Conservation (phyloP, 345 rosid genomes). For the Angophora floribunda region DNA sequence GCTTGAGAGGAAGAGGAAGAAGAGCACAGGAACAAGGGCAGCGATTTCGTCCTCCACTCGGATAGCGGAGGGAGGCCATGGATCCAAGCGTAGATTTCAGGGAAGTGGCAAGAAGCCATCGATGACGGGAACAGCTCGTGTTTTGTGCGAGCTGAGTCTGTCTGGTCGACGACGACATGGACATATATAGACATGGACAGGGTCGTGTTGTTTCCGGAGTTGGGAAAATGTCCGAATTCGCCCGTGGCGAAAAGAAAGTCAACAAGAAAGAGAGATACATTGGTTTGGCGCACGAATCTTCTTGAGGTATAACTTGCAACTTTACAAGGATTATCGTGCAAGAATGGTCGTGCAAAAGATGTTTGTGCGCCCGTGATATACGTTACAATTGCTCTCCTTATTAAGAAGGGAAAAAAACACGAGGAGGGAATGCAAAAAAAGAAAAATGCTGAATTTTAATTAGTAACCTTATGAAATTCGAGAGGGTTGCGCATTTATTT, state of each 20-base stretch:
- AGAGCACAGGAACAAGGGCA: slow-evolving; percentile 11
- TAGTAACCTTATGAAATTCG: not conserved
- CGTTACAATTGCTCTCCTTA: not conserved
- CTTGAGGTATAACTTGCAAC: not conserved
- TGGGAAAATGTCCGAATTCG: not conserved
- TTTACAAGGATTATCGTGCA: not conserved
- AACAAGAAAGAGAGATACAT: not conserved
- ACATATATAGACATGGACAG: not conserved
- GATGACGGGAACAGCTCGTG: not conserved
- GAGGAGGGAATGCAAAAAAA: not conserved
- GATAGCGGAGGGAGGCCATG: slow-evolving; percentile 45
- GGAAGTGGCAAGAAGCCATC: slow-evolving; percentile 51
- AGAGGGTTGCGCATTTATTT: not conserved
- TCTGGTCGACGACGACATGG: not conserved
- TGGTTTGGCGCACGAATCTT: not conserved
- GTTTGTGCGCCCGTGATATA: not conserved
- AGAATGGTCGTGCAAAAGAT: not conserved
- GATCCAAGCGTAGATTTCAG: slow-evolving; percentile 55
- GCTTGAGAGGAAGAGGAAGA: slow-evolving; percentile 24
- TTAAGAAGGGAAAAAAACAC: not conserved
- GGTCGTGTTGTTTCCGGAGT: not conserved
- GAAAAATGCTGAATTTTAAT: not conserved
- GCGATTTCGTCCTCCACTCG: slow-evolving; percentile 46
- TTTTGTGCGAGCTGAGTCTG: not conserved
- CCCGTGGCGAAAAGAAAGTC: not conserved